Percentiles rank a stretch among this genome's conserved stretches.
Conservation (phyloP, 1,139 yeast genomes). For the Tardiomyces digboiensis region DNA sequence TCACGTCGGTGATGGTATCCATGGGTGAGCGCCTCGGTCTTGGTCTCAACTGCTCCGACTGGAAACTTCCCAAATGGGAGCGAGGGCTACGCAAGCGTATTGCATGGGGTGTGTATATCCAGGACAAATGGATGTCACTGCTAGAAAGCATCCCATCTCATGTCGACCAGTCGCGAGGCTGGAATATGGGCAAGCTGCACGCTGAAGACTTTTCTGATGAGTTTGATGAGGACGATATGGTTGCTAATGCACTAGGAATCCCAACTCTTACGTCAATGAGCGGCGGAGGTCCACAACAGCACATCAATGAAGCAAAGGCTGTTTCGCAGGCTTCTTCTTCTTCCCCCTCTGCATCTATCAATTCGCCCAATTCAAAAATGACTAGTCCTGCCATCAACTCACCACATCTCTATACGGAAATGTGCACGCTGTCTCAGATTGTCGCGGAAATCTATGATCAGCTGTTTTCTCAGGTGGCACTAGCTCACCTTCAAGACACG, state of each 20-base stretch:
- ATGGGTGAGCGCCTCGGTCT: constrained; percentile 80
- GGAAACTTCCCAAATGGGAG: constrained; percentile 94
- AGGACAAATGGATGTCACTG: constrained; percentile 80
- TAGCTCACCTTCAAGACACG: constrained; percentile 45
- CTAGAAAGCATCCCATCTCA: constrained; percentile 79
- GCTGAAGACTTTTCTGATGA: constrained; percentile 23
- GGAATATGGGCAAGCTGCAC: constrained; percentile 20
- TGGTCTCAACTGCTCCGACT: constrained; percentile 73
- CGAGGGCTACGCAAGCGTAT: constrained; percentile 71
- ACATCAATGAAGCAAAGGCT: no score
- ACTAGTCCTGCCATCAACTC: not conserved
- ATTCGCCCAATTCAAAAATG: not conserved
- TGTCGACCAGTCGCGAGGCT: constrained; percentile 21
- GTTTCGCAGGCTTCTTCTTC: no score
- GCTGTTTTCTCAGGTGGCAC: constrained; percentile 62
- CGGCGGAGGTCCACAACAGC: no score
- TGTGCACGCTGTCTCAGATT: constrained; percentile 59
- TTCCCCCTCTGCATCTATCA: not conserved
- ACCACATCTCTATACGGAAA: constrained; percentile 23
- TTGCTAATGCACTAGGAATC: constrained; percentile 44
- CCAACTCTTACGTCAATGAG: no score
- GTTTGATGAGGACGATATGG: constrained; percentile 29
- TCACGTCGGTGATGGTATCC: constrained; percentile 81
- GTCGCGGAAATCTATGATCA: constrained; percentile 62
- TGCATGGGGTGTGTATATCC: constrained; percentile 91